phyloP scores from a whole-genome alignment of 208 protist genomes.

The Crithidia thermophila region DNA sequence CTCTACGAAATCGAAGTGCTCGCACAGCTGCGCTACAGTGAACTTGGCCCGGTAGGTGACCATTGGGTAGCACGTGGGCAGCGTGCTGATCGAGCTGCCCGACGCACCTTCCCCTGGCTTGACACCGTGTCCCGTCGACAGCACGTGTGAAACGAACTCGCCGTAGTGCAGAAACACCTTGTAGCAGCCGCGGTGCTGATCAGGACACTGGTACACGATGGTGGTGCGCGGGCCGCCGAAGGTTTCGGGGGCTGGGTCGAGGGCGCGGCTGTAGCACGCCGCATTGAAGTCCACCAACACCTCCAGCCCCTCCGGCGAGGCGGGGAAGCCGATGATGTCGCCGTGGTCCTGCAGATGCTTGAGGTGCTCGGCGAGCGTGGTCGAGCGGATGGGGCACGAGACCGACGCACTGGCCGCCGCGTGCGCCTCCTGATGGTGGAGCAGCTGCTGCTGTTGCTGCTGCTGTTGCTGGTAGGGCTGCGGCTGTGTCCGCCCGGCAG shows the following conservation, averaged over 20 bases:
- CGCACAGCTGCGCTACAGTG: constrained; percentile 38
- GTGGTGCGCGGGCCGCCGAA: constrained; percentile 11
- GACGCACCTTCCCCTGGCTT: neutral
- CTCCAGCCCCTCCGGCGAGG: constrained; percentile 52
- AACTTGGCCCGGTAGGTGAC: constrained; percentile 59
- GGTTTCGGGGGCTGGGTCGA: constrained; percentile 19
- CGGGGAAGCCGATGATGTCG: constrained; percentile 48
- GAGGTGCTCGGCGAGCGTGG: constrained; percentile 32
- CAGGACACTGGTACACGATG: constrained; percentile 49
- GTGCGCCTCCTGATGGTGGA: neutral
- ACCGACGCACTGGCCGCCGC: neutral
- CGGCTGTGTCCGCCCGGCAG: neutral
- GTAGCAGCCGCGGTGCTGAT: constrained; percentile 33
- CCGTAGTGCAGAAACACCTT: constrained; percentile 66
- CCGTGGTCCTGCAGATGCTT: constrained; percentile 35
- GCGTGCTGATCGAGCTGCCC: neutral
- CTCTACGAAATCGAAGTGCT: constrained; percentile 42
- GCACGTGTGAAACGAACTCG: constrained; percentile 59
- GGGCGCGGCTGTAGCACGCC: constrained; percentile 14
- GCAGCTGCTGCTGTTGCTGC: neutral
- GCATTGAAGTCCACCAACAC: constrained; percentile 52
- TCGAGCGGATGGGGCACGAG: constrained; percentile 12
- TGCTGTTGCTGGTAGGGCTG: constrained; percentile 2
- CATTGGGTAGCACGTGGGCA: constrained; percentile 40
- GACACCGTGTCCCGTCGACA: constrained; percentile 34